A percentile compares a stretch with the other conserved stretches of the same genome.
phyloP scores from a whole-genome alignment of 1,284 basidiomycete genomes.

The Fomitiporia mediterranea region DNA sequence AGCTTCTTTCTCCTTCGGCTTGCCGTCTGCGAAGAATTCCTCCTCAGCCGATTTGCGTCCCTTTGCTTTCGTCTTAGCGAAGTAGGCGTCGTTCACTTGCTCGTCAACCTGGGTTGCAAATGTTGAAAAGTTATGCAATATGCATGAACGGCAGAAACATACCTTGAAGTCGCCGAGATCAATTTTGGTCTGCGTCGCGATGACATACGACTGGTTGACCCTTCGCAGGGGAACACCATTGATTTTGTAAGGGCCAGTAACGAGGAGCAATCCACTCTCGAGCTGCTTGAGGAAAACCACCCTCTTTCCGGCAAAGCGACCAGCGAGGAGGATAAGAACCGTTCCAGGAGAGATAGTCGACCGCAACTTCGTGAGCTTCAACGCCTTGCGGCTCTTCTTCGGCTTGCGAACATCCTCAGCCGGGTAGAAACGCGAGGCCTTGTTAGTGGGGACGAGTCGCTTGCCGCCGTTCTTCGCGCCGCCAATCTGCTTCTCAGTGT shows the following conservation, averaged over 20 bases:
- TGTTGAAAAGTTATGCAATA: not conserved
- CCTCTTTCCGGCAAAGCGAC: slow-evolving; percentile 97
- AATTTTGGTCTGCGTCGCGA: slow-evolving; percentile 96
- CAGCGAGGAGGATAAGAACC: slow-evolving; percentile 94
- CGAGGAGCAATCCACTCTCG: slow-evolving; percentile 88
- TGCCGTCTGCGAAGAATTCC: slow-evolving; percentile 94
- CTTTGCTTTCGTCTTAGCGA: slow-evolving; percentile 77
- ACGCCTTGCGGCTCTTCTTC: slow-evolving; percentile 89
- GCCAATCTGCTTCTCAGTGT: slow-evolving; percentile 80
- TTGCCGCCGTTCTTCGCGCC: slow-evolving; percentile 91
- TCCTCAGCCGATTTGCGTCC: slow-evolving; percentile 79
- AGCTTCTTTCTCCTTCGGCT: slow-evolving; percentile 88
- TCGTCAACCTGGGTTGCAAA: slow-evolving; percentile 62
- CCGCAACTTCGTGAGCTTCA: slow-evolving; percentile 77
- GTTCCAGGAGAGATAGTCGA: slow-evolving; percentile 91
- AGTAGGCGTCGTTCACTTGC: slow-evolving; percentile 95
- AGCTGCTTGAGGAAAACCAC: slow-evolving; percentile 99
- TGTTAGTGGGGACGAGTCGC: slow-evolving; percentile 80
- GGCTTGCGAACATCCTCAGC: slow-evolving; percentile 90
- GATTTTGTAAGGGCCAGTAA: slow-evolving; percentile 97
- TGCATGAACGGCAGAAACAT: slow-evolving; percentile 27
- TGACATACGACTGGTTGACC: slow-evolving; percentile 99
- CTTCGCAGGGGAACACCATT: slow-evolving; percentile 98
- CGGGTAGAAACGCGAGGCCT: slow-evolving; percentile 95
- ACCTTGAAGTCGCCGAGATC: slow-evolving; percentile 80